Evolutionary conservation across 306 rosid genomes (phyloP).

Genomic region (Prosopis cineraria): DNA sequence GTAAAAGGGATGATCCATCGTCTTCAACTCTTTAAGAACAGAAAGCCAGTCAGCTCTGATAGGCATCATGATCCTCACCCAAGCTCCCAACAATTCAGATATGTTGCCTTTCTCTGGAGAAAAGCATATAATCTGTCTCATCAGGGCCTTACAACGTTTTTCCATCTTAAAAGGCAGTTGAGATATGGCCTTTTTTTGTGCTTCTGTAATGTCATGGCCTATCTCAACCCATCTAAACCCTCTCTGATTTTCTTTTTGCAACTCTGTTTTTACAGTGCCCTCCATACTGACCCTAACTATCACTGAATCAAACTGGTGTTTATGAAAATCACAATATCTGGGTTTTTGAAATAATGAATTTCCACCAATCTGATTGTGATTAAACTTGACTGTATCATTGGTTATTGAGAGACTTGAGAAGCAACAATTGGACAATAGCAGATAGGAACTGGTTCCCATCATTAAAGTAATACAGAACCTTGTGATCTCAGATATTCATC

Average conservation of each 20-base stretch:
- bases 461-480: slow-evolving; percentile 9
- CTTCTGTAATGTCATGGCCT: slow-evolving; percentile 45
- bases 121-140: slow-evolving; percentile 87
- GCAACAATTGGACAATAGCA: slow-evolving; percentile 29
- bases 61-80: slow-evolving; percentile 87
- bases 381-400: slow-evolving; percentile 33
- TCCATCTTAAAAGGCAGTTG: slow-evolving; percentile 65
- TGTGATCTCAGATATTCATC: slow-evolving; percentile 19
- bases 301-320: slow-evolving; percentile 36
- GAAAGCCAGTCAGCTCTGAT: slow-evolving; percentile 84
- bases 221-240: slow-evolving; percentile 65
- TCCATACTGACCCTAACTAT: slow-evolving; percentile 36
- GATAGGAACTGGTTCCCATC: slow-evolving; percentile 47
- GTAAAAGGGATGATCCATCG: slow-evolving; percentile 63
- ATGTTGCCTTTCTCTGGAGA: slow-evolving; percentile 51
- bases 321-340: slow-evolving; percentile 23
- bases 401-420: slow-evolving; percentile 35
- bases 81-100: slow-evolving; percentile 60
- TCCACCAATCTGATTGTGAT: background rate
- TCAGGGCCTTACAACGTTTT: slow-evolving; percentile 72
- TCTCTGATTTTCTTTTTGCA: slow-evolving; percentile 37
- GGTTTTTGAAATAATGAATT: slow-evolving; percentile 25
- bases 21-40: slow-evolving; percentile 69
- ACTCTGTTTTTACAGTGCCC: slow-evolving; percentile 35
- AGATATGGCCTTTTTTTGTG: slow-evolving; percentile 59